A percentile compares a stretch with the other conserved stretches of the same genome.
phyloP scores from a whole-genome alignment of 306 rosid genomes.

The Casuarina cunninghamiana region DNA sequence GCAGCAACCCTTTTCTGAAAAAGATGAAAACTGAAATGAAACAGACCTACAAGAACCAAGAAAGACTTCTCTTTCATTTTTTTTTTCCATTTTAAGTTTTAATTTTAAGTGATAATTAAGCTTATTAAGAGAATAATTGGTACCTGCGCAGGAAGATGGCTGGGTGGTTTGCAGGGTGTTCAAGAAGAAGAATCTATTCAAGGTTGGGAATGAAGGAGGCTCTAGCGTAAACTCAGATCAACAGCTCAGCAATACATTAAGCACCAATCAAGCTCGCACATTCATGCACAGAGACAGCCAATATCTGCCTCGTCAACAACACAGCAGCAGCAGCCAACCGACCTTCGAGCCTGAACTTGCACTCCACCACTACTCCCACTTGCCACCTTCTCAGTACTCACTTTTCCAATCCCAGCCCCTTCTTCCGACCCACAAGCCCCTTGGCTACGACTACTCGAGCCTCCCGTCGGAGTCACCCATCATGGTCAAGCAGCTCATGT shows the following conservation, averaged over 20 bases:
- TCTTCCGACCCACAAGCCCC: constrained; percentile 36
- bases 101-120: neutral
- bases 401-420: constrained; percentile 57
- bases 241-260: constrained; percentile 40
- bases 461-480: constrained; percentile 36
- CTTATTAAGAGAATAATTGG: neutral
- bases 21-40: neutral
- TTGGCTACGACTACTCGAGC: constrained; percentile 40
- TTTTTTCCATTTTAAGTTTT: neutral
- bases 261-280: constrained; percentile 31
- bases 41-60: neutral
- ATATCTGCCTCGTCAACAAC: constrained; percentile 51
- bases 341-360: constrained; percentile 55
- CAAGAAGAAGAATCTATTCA: constrained; percentile 92
- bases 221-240: constrained; percentile 53
- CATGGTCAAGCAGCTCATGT: constrained; percentile 64
- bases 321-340: constrained; percentile 32
- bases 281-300: constrained; percentile 63
- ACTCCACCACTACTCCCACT: constrained; percentile 50
- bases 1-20: neutral
- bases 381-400: constrained; percentile 49
- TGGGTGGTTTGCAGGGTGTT: constrained; percentile 97
- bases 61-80: neutral
- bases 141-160: constrained; percentile 74
- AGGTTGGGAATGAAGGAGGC: constrained; percentile 57